A percentile compares a stretch with the other conserved stretches of the same genome.
phyloP scores from a whole-genome alignment of 2,329 filamentous ascomycete species.

The Immersiporthe knoxdaviesiana region DNA sequence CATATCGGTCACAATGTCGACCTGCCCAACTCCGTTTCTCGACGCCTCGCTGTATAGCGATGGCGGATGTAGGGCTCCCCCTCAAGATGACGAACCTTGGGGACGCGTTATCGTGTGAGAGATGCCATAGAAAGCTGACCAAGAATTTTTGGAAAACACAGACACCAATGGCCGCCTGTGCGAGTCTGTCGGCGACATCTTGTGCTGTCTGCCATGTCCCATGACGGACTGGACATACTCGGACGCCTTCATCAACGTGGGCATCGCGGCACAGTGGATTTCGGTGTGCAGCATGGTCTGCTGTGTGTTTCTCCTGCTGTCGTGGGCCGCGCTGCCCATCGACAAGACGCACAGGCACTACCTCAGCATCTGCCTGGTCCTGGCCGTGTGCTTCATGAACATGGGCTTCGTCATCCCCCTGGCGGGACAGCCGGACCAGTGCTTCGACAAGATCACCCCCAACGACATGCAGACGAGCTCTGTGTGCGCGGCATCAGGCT shows the following conservation, averaged over 20 bases:
- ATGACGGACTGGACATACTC: slow-evolving; percentile 76
- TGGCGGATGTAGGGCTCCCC: slow-evolving; percentile 29
- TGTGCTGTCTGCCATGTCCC: slow-evolving; percentile 91
- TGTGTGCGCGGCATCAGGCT: slow-evolving; percentile 85
- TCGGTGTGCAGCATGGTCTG: slow-evolving; percentile 74
- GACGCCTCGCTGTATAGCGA: slow-evolving; percentile 25
- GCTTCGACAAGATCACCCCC: slow-evolving; percentile 87
- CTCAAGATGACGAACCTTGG: not conserved
- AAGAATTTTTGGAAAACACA: slow-evolving; percentile 36
- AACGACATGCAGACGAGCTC: slow-evolving; percentile 84
- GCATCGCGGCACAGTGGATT: slow-evolving; percentile 76
- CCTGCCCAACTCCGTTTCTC: slow-evolving; percentile 29
- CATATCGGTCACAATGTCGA: slow-evolving; percentile 17
- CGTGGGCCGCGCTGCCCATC: slow-evolving; percentile 78
- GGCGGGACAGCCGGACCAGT: slow-evolving; percentile 76
- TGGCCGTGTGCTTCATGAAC: slow-evolving; percentile 77
- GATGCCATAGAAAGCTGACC: slow-evolving; percentile 36
- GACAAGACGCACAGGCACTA: slow-evolving; percentile 94
- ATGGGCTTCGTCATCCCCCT: slow-evolving; percentile 90
- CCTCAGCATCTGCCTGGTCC: slow-evolving; percentile 82
- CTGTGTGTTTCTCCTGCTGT: slow-evolving; percentile 75
- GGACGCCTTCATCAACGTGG: slow-evolving; percentile 62
- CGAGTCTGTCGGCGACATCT: slow-evolving; percentile 52
- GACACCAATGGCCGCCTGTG: slow-evolving; percentile 61
- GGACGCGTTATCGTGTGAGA: slow-evolving; percentile 5